Base-by-base conservation (phyloP, 2,329 filamentous ascomycete genomes). In the Davidsoniella australis region DNA sequence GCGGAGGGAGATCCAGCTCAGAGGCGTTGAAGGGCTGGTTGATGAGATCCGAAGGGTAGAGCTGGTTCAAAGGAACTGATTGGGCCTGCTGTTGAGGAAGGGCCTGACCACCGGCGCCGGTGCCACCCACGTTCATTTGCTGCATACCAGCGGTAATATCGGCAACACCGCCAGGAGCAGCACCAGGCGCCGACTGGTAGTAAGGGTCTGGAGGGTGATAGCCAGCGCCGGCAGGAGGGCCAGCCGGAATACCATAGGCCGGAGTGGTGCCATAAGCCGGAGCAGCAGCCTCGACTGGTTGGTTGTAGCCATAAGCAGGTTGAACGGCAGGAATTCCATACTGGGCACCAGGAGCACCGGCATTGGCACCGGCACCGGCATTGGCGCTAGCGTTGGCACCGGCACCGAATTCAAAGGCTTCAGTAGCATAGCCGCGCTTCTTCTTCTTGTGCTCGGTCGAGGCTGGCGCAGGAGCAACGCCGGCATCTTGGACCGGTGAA, bases 1-100 rank as follows among this genome's bases (percentile, higher is more conserved):
- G 91, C 33, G 91, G 91, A 42, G 88, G 85, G 54, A 88, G 75
- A 58, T 96, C 89, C 55, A 98, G 69, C 68, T 96, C 91, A 45
- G 82, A 79, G 57, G 94, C 87, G 62, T 94, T 89, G 68, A 98
- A 94, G 23, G 89, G 88, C 66, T 94, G 85, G 58, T 82, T 85
- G 59, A 94, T 74, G 53, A 98, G 74, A 62, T 98, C 91, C 41
- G 87, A 89, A 16, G 88, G 85, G 63, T 91, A 89, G 53, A 96
- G 76, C 66, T 89, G 85, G 66, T 95, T 96, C 57, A 94, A 68
- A 23, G 47, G 42, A 12, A 52, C 45, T 33, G 50, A 33, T 24
- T 50, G 52, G 57, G 68, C 70, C 62, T 69, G 70, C 45, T 70
- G 68, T 55, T 73, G 60, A 47, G 64, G 64, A 58, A 73, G 73